phyloP scores from a whole-genome alignment of 2,329 filamentous ascomycete genomes.

The Ophiocordyceps camponoti-saundersi region DNA sequence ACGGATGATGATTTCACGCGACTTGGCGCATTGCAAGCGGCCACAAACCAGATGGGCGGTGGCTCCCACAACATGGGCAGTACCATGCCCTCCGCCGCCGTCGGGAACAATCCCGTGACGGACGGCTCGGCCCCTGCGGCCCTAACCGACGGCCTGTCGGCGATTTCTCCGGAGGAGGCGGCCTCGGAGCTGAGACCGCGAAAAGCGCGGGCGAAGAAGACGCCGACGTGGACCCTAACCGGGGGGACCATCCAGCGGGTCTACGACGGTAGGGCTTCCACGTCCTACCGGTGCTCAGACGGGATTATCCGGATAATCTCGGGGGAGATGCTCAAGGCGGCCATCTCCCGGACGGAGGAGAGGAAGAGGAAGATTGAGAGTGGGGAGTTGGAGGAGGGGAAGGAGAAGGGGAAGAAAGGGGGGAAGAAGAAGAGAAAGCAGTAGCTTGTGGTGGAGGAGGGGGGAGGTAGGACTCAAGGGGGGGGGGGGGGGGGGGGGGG shows the following conservation, averaged over 20 bases:
- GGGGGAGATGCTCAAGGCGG: not conserved
- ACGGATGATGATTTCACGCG: not conserved
- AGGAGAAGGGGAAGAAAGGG: not conserved
- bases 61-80: too few species aligned
- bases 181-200: too few species aligned
- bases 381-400: not conserved
- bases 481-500: too few species aligned
- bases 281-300: slow-evolving; percentile 1
- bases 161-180: too few species aligned
- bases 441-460: too few species aligned
- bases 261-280: not conserved
- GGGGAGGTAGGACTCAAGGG: not conserved
- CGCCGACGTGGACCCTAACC: not conserved
- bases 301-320: not conserved
- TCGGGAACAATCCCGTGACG: too few species aligned
- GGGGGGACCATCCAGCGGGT: not conserved
- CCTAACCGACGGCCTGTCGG: too few species aligned
- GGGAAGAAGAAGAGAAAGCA: not conserved
- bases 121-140: too few species aligned
- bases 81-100: too few species aligned
- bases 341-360: not conserved
- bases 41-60: not conserved
- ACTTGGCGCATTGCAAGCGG: not conserved
- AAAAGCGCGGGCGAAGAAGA: not conserved
- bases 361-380: not conserved